Base-by-base conservation (phyloP, 2,329 filamentous ascomycete species). In the Fusarium lyarnte region DNA sequence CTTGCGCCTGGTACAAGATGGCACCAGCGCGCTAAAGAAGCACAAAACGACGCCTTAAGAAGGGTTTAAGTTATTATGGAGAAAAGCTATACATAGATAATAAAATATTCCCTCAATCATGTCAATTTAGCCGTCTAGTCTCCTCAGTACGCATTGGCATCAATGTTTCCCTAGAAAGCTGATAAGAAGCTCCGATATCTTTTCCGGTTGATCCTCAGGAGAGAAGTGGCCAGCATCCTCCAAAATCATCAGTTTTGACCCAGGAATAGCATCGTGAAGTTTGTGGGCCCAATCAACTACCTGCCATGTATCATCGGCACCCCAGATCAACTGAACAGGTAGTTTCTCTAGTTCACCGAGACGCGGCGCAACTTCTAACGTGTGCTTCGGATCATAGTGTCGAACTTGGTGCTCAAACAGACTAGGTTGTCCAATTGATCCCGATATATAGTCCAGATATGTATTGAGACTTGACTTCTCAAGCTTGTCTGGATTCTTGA, bases 381-480 rank as follows among this genome's bases (percentile, higher is more conserved):
- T 81, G 54, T 80, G 80, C n/a, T 76, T 80, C 1, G 77, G 77
- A 16, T 80, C 78, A 33, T 80, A 81, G 47, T 80, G 78, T 4
- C 74, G 76, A 29, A 81, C 63, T 38, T 81, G 80, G 43, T 81
- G 79, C 63, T 80, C 73, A 60, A 81, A 80, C 13, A 81, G 52
- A 55, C 80, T 81, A 0, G 72, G 62, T 33, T 81, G 80, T 3
- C 79, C 79, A 3, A 81, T 68, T 1, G 79, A 75, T 0, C 77
- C 79, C 11, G 77, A 81, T 27, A 81, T 81, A 35, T 81, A 81
- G 33, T 63, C 64, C 4, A 81, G 31, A 46, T 78, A 80, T 0
- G 72, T 69, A 17, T 76, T 49, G 2, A 81, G 74, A 54, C 65
- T 77, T 13, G 75, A 68, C 5, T 63, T 42, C 33, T 67, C 38